phyloP scores from a whole-genome alignment of 345 rosid species.

The Litchi chinensis region DNA sequence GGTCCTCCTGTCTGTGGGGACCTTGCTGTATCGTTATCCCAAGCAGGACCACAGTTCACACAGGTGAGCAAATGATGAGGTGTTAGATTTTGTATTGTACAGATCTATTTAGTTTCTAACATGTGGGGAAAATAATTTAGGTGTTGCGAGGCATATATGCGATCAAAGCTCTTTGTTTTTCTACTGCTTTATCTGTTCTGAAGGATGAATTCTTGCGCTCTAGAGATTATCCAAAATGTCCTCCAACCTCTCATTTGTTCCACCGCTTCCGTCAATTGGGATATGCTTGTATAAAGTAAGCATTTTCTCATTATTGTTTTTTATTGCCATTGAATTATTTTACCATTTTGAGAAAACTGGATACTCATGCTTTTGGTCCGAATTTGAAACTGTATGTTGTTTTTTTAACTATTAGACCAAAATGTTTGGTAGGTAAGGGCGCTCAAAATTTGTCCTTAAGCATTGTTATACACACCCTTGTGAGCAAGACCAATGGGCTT shows the following conservation, averaged over 20 bases:
- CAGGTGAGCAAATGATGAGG: constrained; percentile 57
- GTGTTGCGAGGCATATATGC: constrained; percentile 87
- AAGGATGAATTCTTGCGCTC: constrained; percentile 98
- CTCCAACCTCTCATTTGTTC: constrained; percentile 89
- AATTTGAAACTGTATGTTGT: not conserved
- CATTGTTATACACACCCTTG: not conserved
- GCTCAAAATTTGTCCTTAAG: not conserved
- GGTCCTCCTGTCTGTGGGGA: constrained; percentile 97
- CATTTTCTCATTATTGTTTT: not conserved
- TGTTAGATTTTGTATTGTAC: constrained; percentile 10
- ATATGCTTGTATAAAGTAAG: constrained; percentile 93
- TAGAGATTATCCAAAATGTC: constrained; percentile 97
- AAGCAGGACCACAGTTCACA: constrained; percentile 96
- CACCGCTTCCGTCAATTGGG: constrained; percentile 95
- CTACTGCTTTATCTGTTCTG: constrained; percentile 85
- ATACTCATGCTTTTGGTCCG: not conserved
- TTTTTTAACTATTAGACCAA: not conserved
- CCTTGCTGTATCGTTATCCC: constrained; percentile 95
- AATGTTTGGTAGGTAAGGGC: not conserved
- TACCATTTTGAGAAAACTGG: not conserved
- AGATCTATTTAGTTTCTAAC: constrained; percentile 29
- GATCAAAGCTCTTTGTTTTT: constrained; percentile 88
- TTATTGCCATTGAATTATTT: not conserved
- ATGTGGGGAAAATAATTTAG: constrained; percentile 40
- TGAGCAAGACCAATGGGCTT: not conserved